phyloP scores from a whole-genome alignment of 2,329 filamentous ascomycete genomes.

The Botrytis fragariae region DNA sequence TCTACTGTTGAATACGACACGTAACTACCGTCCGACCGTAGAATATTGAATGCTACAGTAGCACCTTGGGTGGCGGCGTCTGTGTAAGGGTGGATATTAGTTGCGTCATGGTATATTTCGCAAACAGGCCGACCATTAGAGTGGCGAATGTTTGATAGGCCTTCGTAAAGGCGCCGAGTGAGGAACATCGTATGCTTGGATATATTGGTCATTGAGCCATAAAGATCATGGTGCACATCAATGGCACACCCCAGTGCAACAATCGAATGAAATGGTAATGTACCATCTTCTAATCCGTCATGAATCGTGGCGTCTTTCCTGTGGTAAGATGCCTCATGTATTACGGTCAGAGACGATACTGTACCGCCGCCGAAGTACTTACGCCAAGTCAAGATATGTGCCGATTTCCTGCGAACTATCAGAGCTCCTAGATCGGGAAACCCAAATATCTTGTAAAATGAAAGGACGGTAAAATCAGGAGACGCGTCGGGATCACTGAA shows the following conservation, averaged over 20 bases:
- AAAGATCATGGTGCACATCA: constrained; percentile 64
- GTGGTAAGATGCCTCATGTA: constrained; percentile 77
- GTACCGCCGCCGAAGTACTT: constrained; percentile 92
- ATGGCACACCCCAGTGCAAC: constrained; percentile 76
- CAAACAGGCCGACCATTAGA: constrained; percentile 50
- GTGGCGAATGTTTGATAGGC: constrained; percentile 61
- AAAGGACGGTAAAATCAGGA: constrained; percentile 82
- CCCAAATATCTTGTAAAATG: constrained; percentile 94
- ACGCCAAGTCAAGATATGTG: constrained; percentile 60
- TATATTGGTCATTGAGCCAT: constrained; percentile 65
- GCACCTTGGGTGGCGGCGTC: constrained; percentile 55
- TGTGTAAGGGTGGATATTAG: constrained; percentile 35
- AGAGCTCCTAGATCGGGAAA: constrained; percentile 87
- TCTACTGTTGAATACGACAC: constrained; percentile 79
- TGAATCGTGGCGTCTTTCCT: constrained; percentile 71
- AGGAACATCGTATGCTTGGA: constrained; percentile 69
- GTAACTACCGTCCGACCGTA: constrained; percentile 67
- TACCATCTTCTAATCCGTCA: constrained; percentile 84
- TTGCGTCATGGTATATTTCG: constrained; percentile 35
- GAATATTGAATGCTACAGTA: constrained; percentile 79
- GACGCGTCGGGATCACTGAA: constrained; percentile 59
- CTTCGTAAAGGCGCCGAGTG: constrained; percentile 54
- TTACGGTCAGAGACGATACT: constrained; percentile 78
- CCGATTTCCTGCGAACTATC: constrained; percentile 71
- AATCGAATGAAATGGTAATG: constrained; percentile 85